Evolutionary conservation across 2,329 filamentous ascomycete species (phyloP), one percentile per base, ranked within the genome.

Genomic region (Aspergillus felis): DNA sequence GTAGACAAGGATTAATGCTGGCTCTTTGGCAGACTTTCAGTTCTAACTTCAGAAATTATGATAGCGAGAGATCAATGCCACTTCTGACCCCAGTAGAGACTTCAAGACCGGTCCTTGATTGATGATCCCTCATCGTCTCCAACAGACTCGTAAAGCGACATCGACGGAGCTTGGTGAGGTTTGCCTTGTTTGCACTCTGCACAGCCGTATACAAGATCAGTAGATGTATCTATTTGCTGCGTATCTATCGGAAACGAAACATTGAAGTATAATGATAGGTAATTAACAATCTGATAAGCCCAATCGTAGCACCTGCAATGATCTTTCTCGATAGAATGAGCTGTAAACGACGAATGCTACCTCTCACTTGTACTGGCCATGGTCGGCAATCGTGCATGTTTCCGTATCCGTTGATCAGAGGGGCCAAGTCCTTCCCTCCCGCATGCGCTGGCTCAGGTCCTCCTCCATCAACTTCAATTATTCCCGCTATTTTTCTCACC

Each of bases 391-490:
- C 22, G 25, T n/a, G 28, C 24, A 29, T 55, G 24, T 5, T 55
- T 41, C 46, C 53, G 3, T 50, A 27, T 55, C 53, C 53, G 53
- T 55, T 55, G 28, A 50, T 50, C 46, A 29, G 53, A 50, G 42
- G 42, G 22, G 22, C 2, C 44, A 47, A 47, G 44, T 47, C 44
- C 44, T 9, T 65, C 62, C 62, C 28, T 29, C 28, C 64, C 59
- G 9, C 10, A 50, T 25, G 46, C 29, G 35, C 35, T 47, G 25
- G 22, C 44, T 47, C 56, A 59, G 57, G 53, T 61, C 51, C 50
- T 58, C 58, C 57, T 61, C 60, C 63, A 51, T 65, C 58, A 57
- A 55, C 56, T 38, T 44, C 57, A 48, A 46, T 55, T 54, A 56
- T 62, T 55, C 57, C 56, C 53, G 55, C 63, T 59, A 56, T 57